These are phyloP conservation scores for Pichia nakasei DNA, from an alignment of 805 yeast species.

Conservation along the genomic window DNA sequence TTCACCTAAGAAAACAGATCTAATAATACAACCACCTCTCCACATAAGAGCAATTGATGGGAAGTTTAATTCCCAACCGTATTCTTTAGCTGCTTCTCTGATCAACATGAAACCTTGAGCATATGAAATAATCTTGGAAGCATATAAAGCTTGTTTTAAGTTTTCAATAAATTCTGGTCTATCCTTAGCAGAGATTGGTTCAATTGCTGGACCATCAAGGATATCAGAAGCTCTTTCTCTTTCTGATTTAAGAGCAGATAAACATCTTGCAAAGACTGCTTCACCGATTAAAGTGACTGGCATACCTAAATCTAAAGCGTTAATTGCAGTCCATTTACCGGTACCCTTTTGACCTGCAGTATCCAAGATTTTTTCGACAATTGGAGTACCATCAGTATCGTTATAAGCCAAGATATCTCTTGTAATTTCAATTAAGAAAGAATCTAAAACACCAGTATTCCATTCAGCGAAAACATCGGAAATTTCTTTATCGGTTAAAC, in stretches of 20 bases:
- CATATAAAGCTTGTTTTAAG: constrained; percentile 96
- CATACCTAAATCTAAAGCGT: constrained; percentile 95
- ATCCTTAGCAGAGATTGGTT: constrained; percentile 60
- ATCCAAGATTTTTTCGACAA: constrained; percentile 94
- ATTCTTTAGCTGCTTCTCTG: constrained; percentile 95
- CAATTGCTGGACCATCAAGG: constrained; percentile 69
- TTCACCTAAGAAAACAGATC: constrained; percentile 96
- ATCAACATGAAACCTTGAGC: constrained; percentile 99
- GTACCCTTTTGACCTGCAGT: constrained; percentile 99
- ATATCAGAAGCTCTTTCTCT: constrained; percentile 77
- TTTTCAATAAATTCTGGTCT: constrained; percentile 80
- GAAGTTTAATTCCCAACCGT: constrained; percentile 95
- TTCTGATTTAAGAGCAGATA: constrained; percentile 87
- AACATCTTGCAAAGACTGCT: constrained; percentile 95
- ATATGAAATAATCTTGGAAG: constrained; percentile 95
- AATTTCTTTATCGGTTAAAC: constrained; percentile 83
- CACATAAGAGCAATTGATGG: constrained; percentile 99
- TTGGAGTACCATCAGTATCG: constrained; percentile 85
- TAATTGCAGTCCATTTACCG: constrained; percentile 99
- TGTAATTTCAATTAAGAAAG: constrained; percentile 94
- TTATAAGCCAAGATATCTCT: constrained; percentile 86
- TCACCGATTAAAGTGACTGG: constrained; percentile 98
- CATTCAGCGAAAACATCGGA: constrained; percentile 86
- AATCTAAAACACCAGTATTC: constrained; percentile 97
- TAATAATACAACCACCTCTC: constrained; percentile 99